phyloP scores from a whole-genome alignment of 1,139 yeast species.

The Wickerhamomyces sp. region DNA sequence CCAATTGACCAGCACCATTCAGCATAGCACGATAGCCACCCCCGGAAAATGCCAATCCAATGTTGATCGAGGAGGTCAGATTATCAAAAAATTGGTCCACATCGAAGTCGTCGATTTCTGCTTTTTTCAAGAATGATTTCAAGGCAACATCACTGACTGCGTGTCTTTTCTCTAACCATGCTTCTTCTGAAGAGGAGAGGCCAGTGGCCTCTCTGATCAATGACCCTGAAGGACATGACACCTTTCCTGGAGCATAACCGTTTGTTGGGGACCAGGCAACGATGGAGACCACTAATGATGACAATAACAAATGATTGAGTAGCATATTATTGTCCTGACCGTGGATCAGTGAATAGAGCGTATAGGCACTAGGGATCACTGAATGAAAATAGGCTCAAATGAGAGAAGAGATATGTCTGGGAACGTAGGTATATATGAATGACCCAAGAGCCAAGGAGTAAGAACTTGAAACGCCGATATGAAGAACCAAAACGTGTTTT shows the following conservation, averaged over 20 bases:
- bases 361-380: no score
- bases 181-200: constrained; percentile 15
- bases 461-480: no score
- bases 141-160: constrained; percentile 47
- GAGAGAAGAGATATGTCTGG: no score
- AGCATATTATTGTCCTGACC: no score
- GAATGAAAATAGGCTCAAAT: no score
- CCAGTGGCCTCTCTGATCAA: background rate
- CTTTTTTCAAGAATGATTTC: constrained; percentile 45
- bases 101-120: constrained; percentile 55
- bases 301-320: background rate
- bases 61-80: constrained; percentile 31
- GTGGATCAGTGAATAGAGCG: no score
- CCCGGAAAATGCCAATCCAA: constrained; percentile 77
- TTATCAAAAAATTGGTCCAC: constrained; percentile 40
- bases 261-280: constrained; percentile 56
- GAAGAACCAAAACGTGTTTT: no score
- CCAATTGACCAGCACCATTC: constrained; percentile 72
- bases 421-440: no score
- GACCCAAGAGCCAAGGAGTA: no score
- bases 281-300: no score
- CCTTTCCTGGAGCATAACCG: constrained; percentile 60
- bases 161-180: constrained; percentile 40
- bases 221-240: constrained; percentile 44
- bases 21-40: constrained; percentile 92